Base-by-base conservation (phyloP, 1,284 basidiomycete species). In the Uromyces viciae-fabae region DNA sequence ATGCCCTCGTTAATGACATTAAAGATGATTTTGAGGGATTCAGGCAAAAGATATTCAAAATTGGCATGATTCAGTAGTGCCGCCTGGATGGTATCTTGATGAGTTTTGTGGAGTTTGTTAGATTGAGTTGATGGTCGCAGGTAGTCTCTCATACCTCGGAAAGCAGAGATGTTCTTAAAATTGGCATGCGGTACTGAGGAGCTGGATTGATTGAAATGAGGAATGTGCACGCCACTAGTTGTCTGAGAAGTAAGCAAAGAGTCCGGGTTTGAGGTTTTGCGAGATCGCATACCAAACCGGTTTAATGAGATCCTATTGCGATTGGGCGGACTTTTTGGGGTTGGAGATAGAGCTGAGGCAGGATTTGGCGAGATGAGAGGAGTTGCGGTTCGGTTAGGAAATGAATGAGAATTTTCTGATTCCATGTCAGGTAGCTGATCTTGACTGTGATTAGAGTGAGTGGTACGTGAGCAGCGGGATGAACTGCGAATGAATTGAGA, bases 1-100 rank as follows among this genome's bases (percentile, higher is more conserved):
- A 97, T 93, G 38, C 92, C 92, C 54, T 90, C 89, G 83, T 93
- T 91, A 36, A 96, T 90, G 14, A 93, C 92, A 84, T 94, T 92
- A 11, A 97, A 87, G 83, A 94, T 94, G 84, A 91, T 89, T 79
- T 91, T 90, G 75, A 98, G 85, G 84, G 95, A 94, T 81, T 94
- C 93, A 8, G 95, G 95, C 9, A 97, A 86, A 81, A 91, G 90
- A 19, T 82, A 82, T 42, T 83, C 81, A 8, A 81, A 80, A 36
- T 49, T 58, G 25, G 84, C 91, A 90, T 1, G 52, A 15, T 66
- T 42, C 43, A 52, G 62, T 3, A 56, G 28, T 11, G 52, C 58
- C 15, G 43, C 60, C 28, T 81, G 73, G 42, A 68, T 75, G 33
- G 66, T 69, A 58, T 58, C n/a, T 38, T 52, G 69, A 38, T 54